Percentiles rank a stretch among this genome's conserved stretches.
These are phyloP conservation scores for Trichophaea hybrida DNA, from an alignment of 2,329 filamentous ascomycete genomes.

Conservation along the genomic window DNA sequence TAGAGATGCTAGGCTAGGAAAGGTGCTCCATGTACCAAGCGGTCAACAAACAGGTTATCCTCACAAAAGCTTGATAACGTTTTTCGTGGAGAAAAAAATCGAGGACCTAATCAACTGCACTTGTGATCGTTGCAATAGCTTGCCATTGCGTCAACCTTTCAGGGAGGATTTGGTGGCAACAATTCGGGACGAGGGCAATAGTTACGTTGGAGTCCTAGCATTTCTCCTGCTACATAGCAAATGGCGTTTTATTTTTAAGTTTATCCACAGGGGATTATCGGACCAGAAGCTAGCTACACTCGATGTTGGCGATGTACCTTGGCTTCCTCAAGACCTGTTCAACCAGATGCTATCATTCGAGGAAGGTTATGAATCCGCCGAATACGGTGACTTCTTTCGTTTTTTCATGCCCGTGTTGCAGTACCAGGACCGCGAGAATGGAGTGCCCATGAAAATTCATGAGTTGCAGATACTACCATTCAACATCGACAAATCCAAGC, in stretches of 20 bases:
- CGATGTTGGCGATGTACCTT: background rate
- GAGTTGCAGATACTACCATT: background rate
- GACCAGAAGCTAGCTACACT: background rate
- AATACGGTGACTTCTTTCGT: background rate
- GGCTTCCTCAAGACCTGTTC: background rate
- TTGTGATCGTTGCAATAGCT: background rate
- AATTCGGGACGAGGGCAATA: background rate
- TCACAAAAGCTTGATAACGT: background rate
- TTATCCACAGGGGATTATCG: slow-evolving; percentile 3
- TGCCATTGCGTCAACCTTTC: no score
- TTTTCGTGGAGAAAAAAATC: background rate
- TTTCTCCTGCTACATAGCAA: background rate
- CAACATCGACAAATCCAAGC: background rate
- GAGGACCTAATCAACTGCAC: background rate
- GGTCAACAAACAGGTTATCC: no score
- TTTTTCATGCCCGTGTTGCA: slow-evolving; percentile 1
- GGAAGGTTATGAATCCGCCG: background rate
- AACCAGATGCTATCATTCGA: background rate
- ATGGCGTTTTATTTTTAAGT: slow-evolving; percentile 1
- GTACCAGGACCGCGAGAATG: background rate
- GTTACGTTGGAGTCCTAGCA: background rate
- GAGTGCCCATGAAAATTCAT: background rate
- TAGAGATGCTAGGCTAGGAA: no score
- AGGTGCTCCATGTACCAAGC: no score
- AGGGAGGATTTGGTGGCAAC: no score